These are phyloP conservation scores for Ammopiptanthus mongolicus DNA, from an alignment of 306 rosid species.

Conservation along the genomic window DNA sequence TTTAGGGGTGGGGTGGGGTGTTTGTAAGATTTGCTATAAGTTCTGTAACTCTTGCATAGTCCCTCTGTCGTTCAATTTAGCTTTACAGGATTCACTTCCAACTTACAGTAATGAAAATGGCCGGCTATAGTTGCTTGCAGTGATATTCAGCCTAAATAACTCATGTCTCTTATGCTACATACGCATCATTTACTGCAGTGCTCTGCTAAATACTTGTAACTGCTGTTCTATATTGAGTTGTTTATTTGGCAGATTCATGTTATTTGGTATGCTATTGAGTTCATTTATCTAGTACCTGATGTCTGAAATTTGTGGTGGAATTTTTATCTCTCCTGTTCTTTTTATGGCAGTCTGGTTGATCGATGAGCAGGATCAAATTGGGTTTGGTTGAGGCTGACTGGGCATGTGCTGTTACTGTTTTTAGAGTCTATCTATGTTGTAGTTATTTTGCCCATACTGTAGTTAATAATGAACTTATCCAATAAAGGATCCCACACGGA, in stretches of 20 bases:
- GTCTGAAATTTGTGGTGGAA: neutral
- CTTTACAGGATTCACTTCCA: neutral
- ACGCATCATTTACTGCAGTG: neutral
- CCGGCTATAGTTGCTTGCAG: neutral
- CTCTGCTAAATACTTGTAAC: neutral
- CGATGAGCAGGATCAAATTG: constrained; percentile 16
- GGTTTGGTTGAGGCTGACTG: constrained; percentile 66
- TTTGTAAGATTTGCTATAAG: neutral
- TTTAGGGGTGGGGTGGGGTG: neutral
- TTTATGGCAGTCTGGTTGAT: constrained; percentile 6
- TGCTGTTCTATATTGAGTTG: neutral
- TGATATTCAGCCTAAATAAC: neutral
- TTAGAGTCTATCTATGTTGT: neutral
- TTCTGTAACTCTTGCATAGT: neutral
- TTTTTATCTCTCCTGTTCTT: neutral
- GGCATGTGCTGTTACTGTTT: constrained; percentile 2
- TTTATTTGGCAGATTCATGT: neutral
- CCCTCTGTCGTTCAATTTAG: neutral
- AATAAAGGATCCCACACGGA: constrained; percentile 53
- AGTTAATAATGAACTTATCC: constrained; percentile 64
- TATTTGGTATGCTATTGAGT: neutral
- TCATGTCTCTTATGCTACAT: neutral
- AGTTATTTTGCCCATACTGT: constrained; percentile 21
- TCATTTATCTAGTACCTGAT: neutral
- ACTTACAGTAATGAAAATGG: neutral